Evolutionary conservation across 192 early-diverging fungal species (phyloP).

Genomic region (Dimargaris xerosporica): DNA sequence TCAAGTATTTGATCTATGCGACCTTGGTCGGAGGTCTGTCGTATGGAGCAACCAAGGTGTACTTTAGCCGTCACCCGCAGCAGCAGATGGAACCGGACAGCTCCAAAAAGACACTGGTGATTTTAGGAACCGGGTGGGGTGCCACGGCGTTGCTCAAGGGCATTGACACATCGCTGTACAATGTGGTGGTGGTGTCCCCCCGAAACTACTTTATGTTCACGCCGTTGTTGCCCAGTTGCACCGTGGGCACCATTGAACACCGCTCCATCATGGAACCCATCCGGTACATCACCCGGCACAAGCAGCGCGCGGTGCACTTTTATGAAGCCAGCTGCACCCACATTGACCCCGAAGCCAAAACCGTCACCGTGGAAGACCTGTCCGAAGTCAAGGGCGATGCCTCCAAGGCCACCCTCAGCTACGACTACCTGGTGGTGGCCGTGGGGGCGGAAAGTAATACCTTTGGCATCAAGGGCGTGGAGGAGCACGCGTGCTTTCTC

Average conservation of each 20-base stretch:
- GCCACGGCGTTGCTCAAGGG: constrained; percentile 54
- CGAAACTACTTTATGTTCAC: constrained; percentile 82
- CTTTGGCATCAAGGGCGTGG: constrained; percentile 70
- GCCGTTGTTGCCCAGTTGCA: constrained; percentile 65
- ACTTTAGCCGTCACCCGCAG: constrained; percentile 1
- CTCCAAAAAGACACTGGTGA: constrained; percentile 1
- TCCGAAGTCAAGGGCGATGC: constrained; percentile 10
- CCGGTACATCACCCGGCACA: constrained; percentile 32
- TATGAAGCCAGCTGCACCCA: constrained; percentile 45
- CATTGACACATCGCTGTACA: constrained; percentile 47
- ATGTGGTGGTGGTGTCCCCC: constrained; percentile 65
- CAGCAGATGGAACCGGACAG: not conserved
- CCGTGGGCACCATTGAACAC: constrained; percentile 77
- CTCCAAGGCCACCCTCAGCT: constrained; percentile 34
- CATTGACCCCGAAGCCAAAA: constrained; percentile 30
- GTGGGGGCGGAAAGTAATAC: constrained; percentile 72
- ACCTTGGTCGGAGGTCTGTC: not conserved
- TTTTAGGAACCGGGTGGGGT: constrained; percentile 7
- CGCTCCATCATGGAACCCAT: constrained; percentile 77
- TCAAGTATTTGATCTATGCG: constrained; percentile 1
- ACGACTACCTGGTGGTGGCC: constrained; percentile 72
- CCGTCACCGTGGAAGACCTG: constrained; percentile 21
- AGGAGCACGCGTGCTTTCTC: constrained; percentile 69
- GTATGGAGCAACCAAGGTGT: not conserved
- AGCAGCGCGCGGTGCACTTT: constrained; percentile 26